Evolutionary conservation across 495 filamentous ascomycete genomes (phyloP), one percentile per base, ranked within the genome.

Genomic region (Daldinia grandis): DNA sequence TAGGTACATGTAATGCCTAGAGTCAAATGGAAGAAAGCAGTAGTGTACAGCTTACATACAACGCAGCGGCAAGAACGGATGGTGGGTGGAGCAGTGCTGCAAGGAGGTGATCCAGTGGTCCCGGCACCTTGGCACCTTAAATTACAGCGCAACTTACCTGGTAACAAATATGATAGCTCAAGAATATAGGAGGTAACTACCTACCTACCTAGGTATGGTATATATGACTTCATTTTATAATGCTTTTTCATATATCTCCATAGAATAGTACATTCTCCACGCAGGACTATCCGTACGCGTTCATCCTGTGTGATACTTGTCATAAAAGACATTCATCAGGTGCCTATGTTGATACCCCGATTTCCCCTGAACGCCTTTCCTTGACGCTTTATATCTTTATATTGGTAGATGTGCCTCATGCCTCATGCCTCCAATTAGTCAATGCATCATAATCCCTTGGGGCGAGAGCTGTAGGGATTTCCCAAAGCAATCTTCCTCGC

Each of bases 361-460:
- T 2, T 57, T 27, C 54, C 54, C 54, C 54, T 57, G 54, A 35
- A 57, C 19, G 40, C 40, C 54, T 57, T 38, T 8, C 54, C 54
- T 10, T 9, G 15, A 53, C 49, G 9, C 25, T 14, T 30, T n/a
- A 30, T 17, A 28, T 30, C 5, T 15, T 30, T n/a, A 30, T 17
- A 28, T 30, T 14, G 5, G 14, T 7, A 6, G 9, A 53, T 27
- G 49, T 30, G 30, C 25, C 15, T 53, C 7, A 28, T 30, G 30
- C 25, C 15, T 53, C 7, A 28, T 15, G 21, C 6, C 49, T 53
- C 25, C 30, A 53, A 30, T 53, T 30, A 53, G 27, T 14, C 5
- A 30, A 53, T 30, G 49, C 49, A 25, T 30, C 49, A 30, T 28
- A 28, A 28, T 57, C 31, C 30, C 27, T 38, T 19, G 19, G 5